phyloP scores from a whole-genome alignment of 805 yeast species.

The Starmerella sp. region DNA sequence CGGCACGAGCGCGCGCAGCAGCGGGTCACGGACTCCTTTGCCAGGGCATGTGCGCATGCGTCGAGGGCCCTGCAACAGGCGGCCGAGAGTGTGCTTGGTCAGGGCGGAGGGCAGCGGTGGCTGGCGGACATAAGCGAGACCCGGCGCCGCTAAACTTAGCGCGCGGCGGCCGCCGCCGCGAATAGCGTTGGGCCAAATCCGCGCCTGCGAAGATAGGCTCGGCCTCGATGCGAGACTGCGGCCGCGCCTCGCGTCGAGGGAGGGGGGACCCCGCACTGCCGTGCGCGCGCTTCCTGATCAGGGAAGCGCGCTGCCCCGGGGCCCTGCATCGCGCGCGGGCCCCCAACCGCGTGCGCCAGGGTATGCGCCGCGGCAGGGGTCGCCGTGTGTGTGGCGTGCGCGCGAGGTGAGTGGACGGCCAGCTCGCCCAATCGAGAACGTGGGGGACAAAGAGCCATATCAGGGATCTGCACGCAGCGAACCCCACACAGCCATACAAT shows the following conservation, averaged over 20 bases:
- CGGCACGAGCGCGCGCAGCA: neutral
- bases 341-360: neutral
- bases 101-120: slow-evolving; percentile 1
- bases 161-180: neutral
- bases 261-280: too few species aligned
- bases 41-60: slow-evolving; percentile 7
- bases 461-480: neutral
- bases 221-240: too few species aligned
- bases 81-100: neutral
- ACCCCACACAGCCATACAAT: neutral
- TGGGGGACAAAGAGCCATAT: slow-evolving; percentile 1
- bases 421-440: neutral
- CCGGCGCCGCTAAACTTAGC: neutral
- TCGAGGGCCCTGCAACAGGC: neutral
- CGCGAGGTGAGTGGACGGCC: neutral
- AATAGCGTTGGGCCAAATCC: too few species aligned
- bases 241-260: too few species aligned
- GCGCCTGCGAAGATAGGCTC: too few species aligned
- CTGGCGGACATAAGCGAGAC: neutral
- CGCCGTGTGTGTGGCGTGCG: neutral
- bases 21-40: slow-evolving; percentile 2
- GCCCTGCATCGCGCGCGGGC: neutral
- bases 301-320: too few species aligned
- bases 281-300: too few species aligned
- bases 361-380: too few species aligned